Conservation (phyloP, 805 yeast species). For the Pichia cephalocereana region DNA sequence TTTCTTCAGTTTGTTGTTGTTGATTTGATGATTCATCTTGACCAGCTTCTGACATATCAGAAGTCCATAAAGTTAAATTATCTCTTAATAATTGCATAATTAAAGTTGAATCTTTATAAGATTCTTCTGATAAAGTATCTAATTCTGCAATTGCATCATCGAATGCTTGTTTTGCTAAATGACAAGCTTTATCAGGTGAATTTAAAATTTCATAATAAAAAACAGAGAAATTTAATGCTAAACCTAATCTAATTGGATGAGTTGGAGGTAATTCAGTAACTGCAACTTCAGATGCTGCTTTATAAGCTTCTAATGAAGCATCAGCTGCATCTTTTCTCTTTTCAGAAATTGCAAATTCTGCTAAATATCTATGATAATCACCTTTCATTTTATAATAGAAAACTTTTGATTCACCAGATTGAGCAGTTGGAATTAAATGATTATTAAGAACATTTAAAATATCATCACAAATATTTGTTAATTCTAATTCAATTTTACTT, state of each 20-base stretch:
- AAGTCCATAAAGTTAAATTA: constrained; percentile 96
- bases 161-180: constrained; percentile 96
- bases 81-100: constrained; percentile 99
- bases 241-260: constrained; percentile 96
- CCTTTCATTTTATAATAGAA: constrained; percentile 99
- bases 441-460: constrained; percentile 79
- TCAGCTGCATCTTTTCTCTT: constrained; percentile 90
- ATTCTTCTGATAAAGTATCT: constrained; percentile 95
- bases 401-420: constrained; percentile 95
- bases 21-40: constrained; percentile 35
- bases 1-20: constrained; percentile 2
- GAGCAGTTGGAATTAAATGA: constrained; percentile 89
- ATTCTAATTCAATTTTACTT: constrained; percentile 86
- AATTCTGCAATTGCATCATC: constrained; percentile 99
- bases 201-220: constrained; percentile 97
- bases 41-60: constrained; percentile 81
- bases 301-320: constrained; percentile 87
- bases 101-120: constrained; percentile 96
- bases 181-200: constrained; percentile 98
- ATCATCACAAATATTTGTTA: constrained; percentile 89
- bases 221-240: constrained; percentile 95
- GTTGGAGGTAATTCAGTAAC: constrained; percentile 96
- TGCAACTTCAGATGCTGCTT: constrained; percentile 93
- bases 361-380: constrained; percentile 98
- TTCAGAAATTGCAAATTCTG: constrained; percentile 89